A percentile compares a stretch with the other conserved stretches of the same genome.
Evolutionary conservation across 2,329 filamentous ascomycete genomes (phyloP).

Genomic region (Hyphodiscus sp.): DNA sequence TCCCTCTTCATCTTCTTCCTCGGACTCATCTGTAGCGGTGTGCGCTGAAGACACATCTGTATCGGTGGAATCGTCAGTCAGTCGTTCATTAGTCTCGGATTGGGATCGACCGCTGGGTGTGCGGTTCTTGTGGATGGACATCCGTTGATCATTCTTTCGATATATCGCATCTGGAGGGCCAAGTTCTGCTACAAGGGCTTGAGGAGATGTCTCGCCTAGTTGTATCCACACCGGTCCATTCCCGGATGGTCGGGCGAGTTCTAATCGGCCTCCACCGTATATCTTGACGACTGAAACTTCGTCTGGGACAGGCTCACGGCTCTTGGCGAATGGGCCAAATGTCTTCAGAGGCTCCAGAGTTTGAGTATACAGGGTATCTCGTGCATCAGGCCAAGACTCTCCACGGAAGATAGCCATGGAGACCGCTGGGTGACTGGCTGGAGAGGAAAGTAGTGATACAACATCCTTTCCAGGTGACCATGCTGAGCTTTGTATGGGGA

Average conservation of each 20-base stretch:
- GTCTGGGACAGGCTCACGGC: conserved; percentile 75
- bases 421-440: conserved; percentile 66
- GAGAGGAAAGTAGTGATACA: conserved; percentile 75
- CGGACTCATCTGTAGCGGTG: conserved; percentile 62
- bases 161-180: conserved; percentile 94
- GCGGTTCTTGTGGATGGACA: conserved; percentile 73
- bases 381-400: conserved; percentile 81
- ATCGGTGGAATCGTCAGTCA: conserved; percentile 54
- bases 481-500: conserved; percentile 65
- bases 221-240: conserved; percentile 62
- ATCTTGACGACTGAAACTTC: conserved; percentile 79
- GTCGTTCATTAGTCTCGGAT: conserved; percentile 33
- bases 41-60: conserved; percentile 71
- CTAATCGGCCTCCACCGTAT: conserved; percentile 70
- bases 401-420: conserved; percentile 91
- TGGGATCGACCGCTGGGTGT: conserved; percentile 45
- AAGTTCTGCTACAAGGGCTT: conserved; percentile 84
- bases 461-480: conserved; percentile 77
- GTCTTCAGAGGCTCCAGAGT: conserved; percentile 68
- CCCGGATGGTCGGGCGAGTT: conserved; percentile 68
- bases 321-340: conserved; percentile 60
- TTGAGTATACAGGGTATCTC: conserved; percentile 70
- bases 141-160: conserved; percentile 79
- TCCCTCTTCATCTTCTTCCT: conserved; percentile 56
- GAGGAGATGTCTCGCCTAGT: conserved; percentile 81